phyloP scores from a whole-genome alignment of 2,329 filamentous ascomycete genomes.

The Aspergillus sp. region DNA sequence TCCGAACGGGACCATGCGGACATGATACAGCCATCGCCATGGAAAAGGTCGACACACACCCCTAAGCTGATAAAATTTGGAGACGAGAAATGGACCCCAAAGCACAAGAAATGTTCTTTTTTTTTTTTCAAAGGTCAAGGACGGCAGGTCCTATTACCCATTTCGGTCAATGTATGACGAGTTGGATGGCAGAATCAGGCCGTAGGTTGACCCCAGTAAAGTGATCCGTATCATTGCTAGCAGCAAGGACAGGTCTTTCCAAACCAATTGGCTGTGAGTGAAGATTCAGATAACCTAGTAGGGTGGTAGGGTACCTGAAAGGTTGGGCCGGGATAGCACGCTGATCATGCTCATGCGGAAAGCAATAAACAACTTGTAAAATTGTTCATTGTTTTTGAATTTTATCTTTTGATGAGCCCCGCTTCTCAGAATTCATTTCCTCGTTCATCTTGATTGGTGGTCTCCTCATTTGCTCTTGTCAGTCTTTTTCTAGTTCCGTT shows the following conservation, averaged over 20 bases:
- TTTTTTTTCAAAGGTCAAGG: slow-evolving; percentile 6
- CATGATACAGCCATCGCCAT: slow-evolving; percentile 20
- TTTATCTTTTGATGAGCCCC: background rate
- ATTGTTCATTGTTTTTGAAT: slow-evolving; percentile 8
- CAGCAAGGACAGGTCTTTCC: slow-evolving; percentile 13
- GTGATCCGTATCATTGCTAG: slow-evolving; percentile 18
- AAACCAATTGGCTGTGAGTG: slow-evolving; percentile 23
- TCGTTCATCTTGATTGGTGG: slow-evolving; percentile 1
- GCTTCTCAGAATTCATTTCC: background rate
- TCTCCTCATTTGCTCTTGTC: slow-evolving; percentile 16
- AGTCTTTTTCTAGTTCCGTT: slow-evolving; percentile 7
- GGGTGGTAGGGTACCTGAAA: slow-evolving; percentile 16
- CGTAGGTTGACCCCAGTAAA: slow-evolving; percentile 11
- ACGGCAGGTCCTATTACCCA: slow-evolving; percentile 23
- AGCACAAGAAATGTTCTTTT: slow-evolving; percentile 11
- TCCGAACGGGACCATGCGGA: slow-evolving; percentile 31
- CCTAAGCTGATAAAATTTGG: slow-evolving; percentile 13
- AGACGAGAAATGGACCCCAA: background rate
- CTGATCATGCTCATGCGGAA: slow-evolving; percentile 12
- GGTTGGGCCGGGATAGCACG: slow-evolving; percentile 10
- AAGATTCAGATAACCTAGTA: slow-evolving; percentile 13
- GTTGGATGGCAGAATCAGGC: slow-evolving; percentile 1
- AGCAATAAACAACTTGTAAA: slow-evolving; percentile 4
- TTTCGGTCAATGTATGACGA: slow-evolving; percentile 9
- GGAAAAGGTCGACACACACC: slow-evolving; percentile 8